These are phyloP conservation scores for Amoebophrya sp. DNA, from an alignment of 169 alveolate species.

Conservation along the genomic window DNA sequence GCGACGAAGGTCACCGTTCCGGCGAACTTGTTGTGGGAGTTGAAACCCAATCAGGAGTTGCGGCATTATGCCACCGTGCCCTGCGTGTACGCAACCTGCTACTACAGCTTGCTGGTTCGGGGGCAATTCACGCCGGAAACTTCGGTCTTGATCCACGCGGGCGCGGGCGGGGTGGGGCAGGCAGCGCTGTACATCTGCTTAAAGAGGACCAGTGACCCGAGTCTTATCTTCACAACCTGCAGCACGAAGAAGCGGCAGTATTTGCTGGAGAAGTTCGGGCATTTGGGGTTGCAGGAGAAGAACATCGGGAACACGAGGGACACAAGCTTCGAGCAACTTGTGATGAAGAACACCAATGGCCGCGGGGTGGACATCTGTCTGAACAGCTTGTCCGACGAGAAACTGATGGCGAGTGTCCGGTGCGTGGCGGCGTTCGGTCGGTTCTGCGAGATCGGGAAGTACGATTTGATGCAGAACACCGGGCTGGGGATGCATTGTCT, in stretches of 20 bases:
- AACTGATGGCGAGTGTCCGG: not conserved
- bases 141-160: constrained; percentile 23
- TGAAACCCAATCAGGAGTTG: not conserved
- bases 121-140: not conserved
- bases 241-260: not conserved
- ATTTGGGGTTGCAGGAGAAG: not conserved
- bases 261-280: not conserved
- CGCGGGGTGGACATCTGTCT: not conserved
- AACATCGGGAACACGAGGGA: not conserved
- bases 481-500: constrained; percentile 4
- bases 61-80: not conserved
- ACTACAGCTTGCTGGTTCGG: not conserved
- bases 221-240: not conserved
- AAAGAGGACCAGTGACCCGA: not conserved
- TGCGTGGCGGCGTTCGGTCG: constrained; percentile 14
- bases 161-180: not conserved
- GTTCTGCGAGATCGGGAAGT: constrained; percentile 13
- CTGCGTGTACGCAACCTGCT: constrained; percentile 21
- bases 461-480: constrained; percentile 17
- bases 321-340: not conserved
- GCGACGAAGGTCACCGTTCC: not conserved
- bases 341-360: not conserved
- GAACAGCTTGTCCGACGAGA: not conserved
- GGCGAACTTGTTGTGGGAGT: not conserved
- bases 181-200: constrained; percentile 4